Evolutionary conservation across 2,329 filamentous ascomycete species (phyloP), one percentile per base, ranked within the genome.

Genomic region (Septoria petroselini): DNA sequence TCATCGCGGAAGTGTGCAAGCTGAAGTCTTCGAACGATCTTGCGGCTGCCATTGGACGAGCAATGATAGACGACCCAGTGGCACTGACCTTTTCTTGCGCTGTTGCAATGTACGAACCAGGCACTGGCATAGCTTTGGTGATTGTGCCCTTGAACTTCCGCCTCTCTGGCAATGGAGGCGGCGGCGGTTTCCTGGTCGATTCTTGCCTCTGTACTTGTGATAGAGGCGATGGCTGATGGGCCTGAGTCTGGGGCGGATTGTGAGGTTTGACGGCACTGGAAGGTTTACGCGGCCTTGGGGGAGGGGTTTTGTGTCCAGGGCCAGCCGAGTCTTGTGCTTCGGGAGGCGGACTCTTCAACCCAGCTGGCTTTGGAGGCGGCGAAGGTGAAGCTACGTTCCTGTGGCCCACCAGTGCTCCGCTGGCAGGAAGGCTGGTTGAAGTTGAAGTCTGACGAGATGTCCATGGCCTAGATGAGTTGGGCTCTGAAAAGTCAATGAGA

Each of bases 401-500:
- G 15, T 21, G 15, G 5, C 34, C 18, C 7, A 9, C 17, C 34
- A 30, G 34, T 38, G 17, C 33, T 7, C n/a, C n/a, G n/a, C n/a
- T n/a, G 38, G 3, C 14, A 7, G 33, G 12, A 15, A 38, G 17
- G 15, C 21, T 5, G 17, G 41, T 12, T 27, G 51, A 40, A 17
- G 51, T 34, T 25, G 19, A 17, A 2, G 29, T 54, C 9, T 52
- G 27, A 14, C n/a, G 27, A 2, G 57, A 50, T 6, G 52, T 41
- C 56, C 57, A 59, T 17, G 66, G 58, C 54, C 64, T 70, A 1
- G 53, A 62, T 41, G 50, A 58, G 7, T 48, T 43, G 5, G 46
- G 57, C 27, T 76, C 72, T n/a, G 70, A 72, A 18, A 76, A 68
- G 51, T 76, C 73, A 37, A 77, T 77, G 8, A 76, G 61, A 39